Base-by-base conservation (phyloP, 1,139 yeast genomes). In the Taphrina communis region DNA sequence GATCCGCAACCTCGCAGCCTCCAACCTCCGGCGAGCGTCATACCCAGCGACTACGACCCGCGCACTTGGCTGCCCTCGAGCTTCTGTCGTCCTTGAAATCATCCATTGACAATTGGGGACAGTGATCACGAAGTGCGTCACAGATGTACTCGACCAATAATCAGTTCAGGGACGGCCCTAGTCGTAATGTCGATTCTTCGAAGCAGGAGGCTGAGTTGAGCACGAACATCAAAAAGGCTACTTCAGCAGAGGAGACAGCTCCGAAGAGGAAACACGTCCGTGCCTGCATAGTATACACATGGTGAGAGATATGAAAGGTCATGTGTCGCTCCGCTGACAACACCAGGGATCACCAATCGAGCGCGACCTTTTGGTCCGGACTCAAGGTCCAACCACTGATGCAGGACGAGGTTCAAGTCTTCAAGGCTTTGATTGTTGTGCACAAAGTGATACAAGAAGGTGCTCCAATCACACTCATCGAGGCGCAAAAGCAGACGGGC, bases 381-480 rank as follows among this genome's bases (percentile, higher is more conserved):
- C 82, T 94, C 73, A 91, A 90, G 77, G 80, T 89, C 65, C 87
- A 88, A 74, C 97, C 97, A 1, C 81, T 92, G 72, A 92, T 88
- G 73, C 84, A 86, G 69, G 94, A 89, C 74, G 96, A 91, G 74
- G 84, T 92, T 36, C 96, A 89, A 78, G 80, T 90, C 72, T 93
- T 92, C 80, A 94, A 94, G 77, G 88, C 96, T n/a, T 81, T 94
- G 76, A 90, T 93, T 70, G 84, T 90, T 75, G 84, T 92, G 68
- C 98, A 94, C 76, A 93, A 93, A 77, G 96, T 94, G n/a, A 80
- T 93, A 31, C 98, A 94, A 78, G 99, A 94, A 77, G 99, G 99
- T 9, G 98, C 94, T 76, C 93, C 94, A 17, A 84, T 90, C 53
- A 87, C 91, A 9, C 81, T 94, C 75, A 84, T 86, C 69, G 97